Base-by-base conservation (phyloP, 768 basidiomycete species). In the Suillus luteus region DNA sequence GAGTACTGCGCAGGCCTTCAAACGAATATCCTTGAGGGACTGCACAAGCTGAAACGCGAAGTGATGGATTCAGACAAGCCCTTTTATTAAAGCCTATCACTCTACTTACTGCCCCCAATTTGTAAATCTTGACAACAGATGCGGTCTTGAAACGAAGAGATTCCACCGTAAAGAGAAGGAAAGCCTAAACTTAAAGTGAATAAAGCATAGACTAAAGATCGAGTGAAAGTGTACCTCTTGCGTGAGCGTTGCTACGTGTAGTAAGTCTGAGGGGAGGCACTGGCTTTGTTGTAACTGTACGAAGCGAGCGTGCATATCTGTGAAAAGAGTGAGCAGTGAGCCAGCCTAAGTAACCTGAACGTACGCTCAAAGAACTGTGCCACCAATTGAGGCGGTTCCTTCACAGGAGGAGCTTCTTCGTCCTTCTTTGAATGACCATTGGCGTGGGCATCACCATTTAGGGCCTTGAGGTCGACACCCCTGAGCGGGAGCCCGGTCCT, bases 71-170 rank as follows among this genome's bases (percentile, higher is more conserved):
- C 27, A 66, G 54, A 40, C 14, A 12, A 7, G 31, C 19, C 40
- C 37, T 43, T 49, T 40, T 12, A 24, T 55, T 27, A 5, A 31
- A 44, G 41, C 15, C 31, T 31, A 19, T 19, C 24, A 58, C 41
- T 7, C 59, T 27, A 80, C 87, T 68, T 71, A 93, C 91, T 65
- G 80, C 79, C 51, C 89, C 88, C 52, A 91, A 83, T 72, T 89
- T 93, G 74, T 93, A 83, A 44, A 85, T 80, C 72, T 91, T 92
- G 48, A 89, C 83, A 19, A 90, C 80, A 0, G 88, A 84, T 3
- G 86, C 74, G 9, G 85, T 75, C 72, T 91, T 92, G 81, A 93
- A 94, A 14, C 92, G 86, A 59, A 85, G 69, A 0, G 87, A 88
- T 71, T 88, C 89, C n/a, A 90, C 78, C 24, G 80, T 76, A 65